Evolutionary conservation across 1,284 basidiomycete species (phyloP), one percentile per base, ranked within the genome.

Genomic region (Agroathelia rolfsii): DNA sequence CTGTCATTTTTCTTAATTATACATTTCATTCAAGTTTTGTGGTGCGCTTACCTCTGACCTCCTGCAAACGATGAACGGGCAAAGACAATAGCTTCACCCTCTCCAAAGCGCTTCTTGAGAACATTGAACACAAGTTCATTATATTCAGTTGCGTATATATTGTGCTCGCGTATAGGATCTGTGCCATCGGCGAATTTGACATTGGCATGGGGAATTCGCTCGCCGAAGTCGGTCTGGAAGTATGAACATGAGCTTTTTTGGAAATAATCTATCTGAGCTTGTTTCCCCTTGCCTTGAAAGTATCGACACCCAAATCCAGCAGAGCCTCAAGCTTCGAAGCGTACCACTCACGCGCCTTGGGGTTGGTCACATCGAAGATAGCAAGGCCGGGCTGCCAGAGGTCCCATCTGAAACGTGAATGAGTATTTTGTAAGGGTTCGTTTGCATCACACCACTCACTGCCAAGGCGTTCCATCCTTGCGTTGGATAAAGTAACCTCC

Each of bases 351-450:
- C 69, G 55, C 5, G 80, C 78, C 6, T 54, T 66, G 4, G 78
- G 76, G 51, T 82, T 82, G n/a, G 79, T 82, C 36, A 78, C 61
- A 48, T 82, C 80, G 28, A 83, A 63, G 27, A 82, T 55, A 7
- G 76, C 79, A 37, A 83, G 60, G 17, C 78, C 67, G 6, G 78
- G 75, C 47, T 81, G 78, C 78, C 78, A 81, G 14, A 76, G 56
- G 47, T 81, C 76, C 76, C 76, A 80, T 47, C 70, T 73, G 28
- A 29, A 12, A 30, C 3, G 18, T 11, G 16, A 6, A 27, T 11
- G 7, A 12, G 4, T 21, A 6, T 10, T 9, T 8, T 14, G 23
- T 15, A 29, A 24, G 30, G 17, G 17, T 24, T 15, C 27, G 23
- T 21, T 20, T n/a, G 12, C n/a, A 22, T 20, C 14, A 27, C 26